phyloP scores from a whole-genome alignment of 345 rosid genomes.

The Rhodamnia rubescens region DNA sequence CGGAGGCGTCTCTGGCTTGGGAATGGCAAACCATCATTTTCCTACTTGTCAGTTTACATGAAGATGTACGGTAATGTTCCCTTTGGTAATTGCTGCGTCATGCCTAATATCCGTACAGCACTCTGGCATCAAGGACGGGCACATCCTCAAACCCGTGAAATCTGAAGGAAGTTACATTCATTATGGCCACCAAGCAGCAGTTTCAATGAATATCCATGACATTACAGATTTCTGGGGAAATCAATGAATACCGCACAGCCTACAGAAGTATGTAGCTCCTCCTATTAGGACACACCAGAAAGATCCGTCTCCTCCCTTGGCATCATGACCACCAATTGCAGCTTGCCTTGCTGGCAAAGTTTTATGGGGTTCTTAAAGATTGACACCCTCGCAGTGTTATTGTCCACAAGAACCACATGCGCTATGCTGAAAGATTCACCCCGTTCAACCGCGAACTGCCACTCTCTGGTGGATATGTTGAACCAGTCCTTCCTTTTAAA shows the following conservation, averaged over 20 bases:
- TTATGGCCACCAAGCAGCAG: background rate
- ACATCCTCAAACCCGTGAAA: background rate
- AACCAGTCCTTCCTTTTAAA: conserved; percentile 75
- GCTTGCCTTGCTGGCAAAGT: conserved; percentile 61
- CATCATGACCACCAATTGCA: conserved; percentile 67
- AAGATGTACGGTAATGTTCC: background rate
- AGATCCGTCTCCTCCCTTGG: conserved; percentile 18
- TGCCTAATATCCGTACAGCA: background rate
- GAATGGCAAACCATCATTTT: background rate
- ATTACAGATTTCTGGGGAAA: background rate
- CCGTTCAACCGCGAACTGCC: conserved; percentile 70
- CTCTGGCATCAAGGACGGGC: background rate
- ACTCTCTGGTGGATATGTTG: conserved; percentile 65
- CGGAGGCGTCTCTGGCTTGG: background rate
- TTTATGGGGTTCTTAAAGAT: conserved; percentile 49
- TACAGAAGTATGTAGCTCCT: background rate
- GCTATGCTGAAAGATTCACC: conserved; percentile 61
- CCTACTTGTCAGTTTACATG: background rate
- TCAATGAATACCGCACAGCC: background rate
- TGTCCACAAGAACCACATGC: conserved; percentile 46
- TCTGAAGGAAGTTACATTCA: background rate
- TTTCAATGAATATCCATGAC: background rate
- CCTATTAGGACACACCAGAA: background rate
- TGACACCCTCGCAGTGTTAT: conserved; percentile 44
- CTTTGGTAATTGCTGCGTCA: background rate